A percentile compares a stretch with the other conserved stretches of the same genome.
Evolutionary conservation across 306 rosid species (phyloP).

Genomic region (Inga oerstediana): DNA sequence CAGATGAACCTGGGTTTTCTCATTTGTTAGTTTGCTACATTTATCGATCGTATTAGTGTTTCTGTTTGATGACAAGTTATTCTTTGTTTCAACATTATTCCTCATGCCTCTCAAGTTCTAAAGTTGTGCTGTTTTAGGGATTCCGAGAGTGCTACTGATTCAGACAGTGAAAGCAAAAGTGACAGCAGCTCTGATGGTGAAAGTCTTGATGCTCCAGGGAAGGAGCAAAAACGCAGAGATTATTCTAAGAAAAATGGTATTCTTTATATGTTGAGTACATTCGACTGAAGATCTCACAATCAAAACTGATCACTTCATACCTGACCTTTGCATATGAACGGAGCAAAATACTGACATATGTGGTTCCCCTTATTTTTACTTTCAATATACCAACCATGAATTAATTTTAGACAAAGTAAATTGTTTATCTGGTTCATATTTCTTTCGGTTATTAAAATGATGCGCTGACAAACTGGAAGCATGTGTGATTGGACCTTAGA

Average conservation of each 20-base stretch:
- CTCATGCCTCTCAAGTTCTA: slow-evolving; percentile 20
- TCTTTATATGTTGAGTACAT: neutral
- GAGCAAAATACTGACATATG: neutral
- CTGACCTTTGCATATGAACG: neutral
- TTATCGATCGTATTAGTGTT: neutral
- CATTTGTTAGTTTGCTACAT: neutral
- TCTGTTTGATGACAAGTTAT: neutral
- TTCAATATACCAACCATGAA: neutral
- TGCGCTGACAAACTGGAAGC: neutral
- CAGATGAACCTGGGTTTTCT: neutral
- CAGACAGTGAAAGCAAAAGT: slow-evolving; percentile 63
- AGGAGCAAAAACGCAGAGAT: slow-evolving; percentile 48
- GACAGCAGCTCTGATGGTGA: slow-evolving; percentile 50
- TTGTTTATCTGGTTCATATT: neutral
- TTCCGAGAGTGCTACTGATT: slow-evolving; percentile 52
- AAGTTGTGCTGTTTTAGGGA: slow-evolving; percentile 49
- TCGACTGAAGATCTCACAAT: neutral
- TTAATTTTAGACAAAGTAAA: neutral
- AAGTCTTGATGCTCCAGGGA: slow-evolving; percentile 47
- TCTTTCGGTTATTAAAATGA: neutral
- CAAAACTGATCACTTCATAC: neutral
- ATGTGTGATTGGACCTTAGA: neutral
- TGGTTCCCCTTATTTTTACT: neutral
- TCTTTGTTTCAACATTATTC: neutral
- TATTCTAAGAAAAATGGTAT: slow-evolving; percentile 55